phyloP scores from a whole-genome alignment of 495 filamentous ascomycete species.

The Pyronema omphalodes region DNA sequence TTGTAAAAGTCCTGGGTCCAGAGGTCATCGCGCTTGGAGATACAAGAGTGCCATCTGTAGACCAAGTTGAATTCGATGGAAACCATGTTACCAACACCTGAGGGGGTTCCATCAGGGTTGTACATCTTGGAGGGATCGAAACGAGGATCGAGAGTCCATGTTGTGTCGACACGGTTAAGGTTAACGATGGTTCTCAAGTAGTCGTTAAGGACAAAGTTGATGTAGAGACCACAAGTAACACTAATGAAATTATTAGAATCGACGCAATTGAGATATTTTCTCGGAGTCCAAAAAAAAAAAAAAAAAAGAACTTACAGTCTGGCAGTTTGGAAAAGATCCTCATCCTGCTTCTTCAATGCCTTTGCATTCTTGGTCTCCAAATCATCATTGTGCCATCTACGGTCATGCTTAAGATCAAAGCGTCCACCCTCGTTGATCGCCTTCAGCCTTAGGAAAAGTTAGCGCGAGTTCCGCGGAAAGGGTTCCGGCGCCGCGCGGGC shows the following conservation, averaged over 20 bases:
- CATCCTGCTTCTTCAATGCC: constrained; percentile 57
- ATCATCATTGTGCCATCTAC: constrained; percentile 22
- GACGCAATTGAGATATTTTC: not conserved
- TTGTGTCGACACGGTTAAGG: constrained; percentile 54
- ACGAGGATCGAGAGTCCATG: constrained; percentile 65
- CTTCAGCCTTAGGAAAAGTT: constrained; percentile 6
- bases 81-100: constrained; percentile 56
- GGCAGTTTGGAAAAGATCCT: constrained; percentile 71
- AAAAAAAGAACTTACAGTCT: constrained; percentile 35
- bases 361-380: constrained; percentile 32
- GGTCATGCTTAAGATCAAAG: constrained; percentile 28
- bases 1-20: constrained; percentile 53
- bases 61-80: constrained; percentile 62
- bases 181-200: constrained; percentile 76
- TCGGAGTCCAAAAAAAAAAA: not conserved
- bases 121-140: constrained; percentile 35
- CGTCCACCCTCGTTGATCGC: constrained; percentile 41
- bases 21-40: constrained; percentile 50
- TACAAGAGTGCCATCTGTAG: constrained; percentile 66
- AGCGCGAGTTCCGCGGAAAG: too few relatives aligned
- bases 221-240: constrained; percentile 64
- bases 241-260: constrained; percentile 14
- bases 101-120: constrained; percentile 37
- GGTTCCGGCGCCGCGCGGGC: too few relatives aligned
- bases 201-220: constrained; percentile 67